These are phyloP conservation scores for Monosporascus cannonballus DNA, from an alignment of 2,329 filamentous ascomycete genomes.

Conservation along the genomic window DNA sequence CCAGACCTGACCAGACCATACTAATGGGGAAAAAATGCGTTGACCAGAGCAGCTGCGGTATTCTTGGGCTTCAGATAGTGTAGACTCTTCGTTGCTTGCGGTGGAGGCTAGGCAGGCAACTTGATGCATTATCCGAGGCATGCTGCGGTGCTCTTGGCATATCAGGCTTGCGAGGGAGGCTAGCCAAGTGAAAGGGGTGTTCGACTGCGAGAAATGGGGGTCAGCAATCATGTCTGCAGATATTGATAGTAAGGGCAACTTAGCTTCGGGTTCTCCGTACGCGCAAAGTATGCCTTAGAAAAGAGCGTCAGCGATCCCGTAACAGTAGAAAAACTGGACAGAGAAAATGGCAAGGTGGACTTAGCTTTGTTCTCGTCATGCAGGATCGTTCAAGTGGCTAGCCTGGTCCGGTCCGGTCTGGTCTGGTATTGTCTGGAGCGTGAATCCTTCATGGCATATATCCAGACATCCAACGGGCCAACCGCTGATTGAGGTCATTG, in stretches of 20 bases:
- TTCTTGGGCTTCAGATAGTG: constrained; percentile 1
- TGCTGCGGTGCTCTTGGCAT: neutral
- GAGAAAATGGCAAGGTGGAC: too few relatives aligned
- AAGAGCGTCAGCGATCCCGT: neutral
- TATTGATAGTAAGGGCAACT: neutral
- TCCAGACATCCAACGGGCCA: too few relatives aligned
- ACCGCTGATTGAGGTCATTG: neutral
- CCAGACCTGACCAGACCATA: neutral
- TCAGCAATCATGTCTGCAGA: neutral
- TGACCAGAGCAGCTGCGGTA: constrained; percentile 7
- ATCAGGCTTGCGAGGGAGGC: neutral
- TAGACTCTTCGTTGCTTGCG: too few relatives aligned
- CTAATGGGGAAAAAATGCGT: neutral
- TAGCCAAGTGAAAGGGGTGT: neutral
- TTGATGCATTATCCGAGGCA: neutral
- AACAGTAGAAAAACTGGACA: too few relatives aligned
- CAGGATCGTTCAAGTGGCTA: neutral
- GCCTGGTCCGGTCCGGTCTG: neutral
- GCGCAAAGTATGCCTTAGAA: too few relatives aligned
- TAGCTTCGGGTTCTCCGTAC: neutral
- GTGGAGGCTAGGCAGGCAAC: too few relatives aligned
- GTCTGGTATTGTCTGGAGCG: neutral
- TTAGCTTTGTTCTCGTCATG: neutral
- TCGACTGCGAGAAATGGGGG: neutral
- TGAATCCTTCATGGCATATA: too few relatives aligned